These are phyloP conservation scores for Jaltomata sinuosa DNA, from an alignment of 257 asterid genomes.

Conservation along the genomic window DNA sequence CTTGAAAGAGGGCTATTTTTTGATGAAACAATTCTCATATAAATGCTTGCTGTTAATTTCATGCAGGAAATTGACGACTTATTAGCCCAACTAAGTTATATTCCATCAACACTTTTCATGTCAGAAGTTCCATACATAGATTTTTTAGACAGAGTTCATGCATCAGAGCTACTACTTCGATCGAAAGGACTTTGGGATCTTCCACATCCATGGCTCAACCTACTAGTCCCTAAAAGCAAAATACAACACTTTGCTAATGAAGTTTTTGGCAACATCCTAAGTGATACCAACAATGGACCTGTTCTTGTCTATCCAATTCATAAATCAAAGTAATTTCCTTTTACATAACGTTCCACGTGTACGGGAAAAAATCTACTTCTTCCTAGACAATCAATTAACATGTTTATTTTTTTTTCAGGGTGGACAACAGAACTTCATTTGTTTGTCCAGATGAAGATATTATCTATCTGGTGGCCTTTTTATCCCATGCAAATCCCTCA, in stretches of 20 bases:
- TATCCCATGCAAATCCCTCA: slow-evolving; percentile 52
- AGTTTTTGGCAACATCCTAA: slow-evolving; percentile 61
- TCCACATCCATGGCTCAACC: slow-evolving; percentile 97
- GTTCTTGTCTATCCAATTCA: slow-evolving; percentile 76
- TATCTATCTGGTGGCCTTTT: slow-evolving; percentile 76
- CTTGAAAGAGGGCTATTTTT: background rate
- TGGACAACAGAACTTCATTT: slow-evolving; percentile 79
- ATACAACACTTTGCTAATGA: slow-evolving; percentile 50
- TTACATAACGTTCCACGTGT: background rate
- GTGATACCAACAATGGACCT: slow-evolving; percentile 66
- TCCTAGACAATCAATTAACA: background rate
- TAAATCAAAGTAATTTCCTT: slow-evolving; percentile 61
- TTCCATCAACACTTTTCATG: slow-evolving; percentile 58
- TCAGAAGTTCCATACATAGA: slow-evolving; percentile 63
- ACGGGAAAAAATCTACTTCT: background rate
- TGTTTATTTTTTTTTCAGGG: slow-evolving; percentile 30
- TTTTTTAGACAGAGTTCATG: slow-evolving; percentile 83
- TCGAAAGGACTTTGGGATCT: slow-evolving; percentile 79
- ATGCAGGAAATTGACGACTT: slow-evolving; percentile 61
- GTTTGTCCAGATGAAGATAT: slow-evolving; percentile 77
- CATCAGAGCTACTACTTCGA: slow-evolving; percentile 54
- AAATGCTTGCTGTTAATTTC: background rate
- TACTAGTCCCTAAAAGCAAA: slow-evolving; percentile 66
- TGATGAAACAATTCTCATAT: background rate
- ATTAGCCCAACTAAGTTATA: slow-evolving; percentile 63